Conservation (phyloP, 176 grass and related monocot species). For the Hsuehochloa calcarea region DNA sequence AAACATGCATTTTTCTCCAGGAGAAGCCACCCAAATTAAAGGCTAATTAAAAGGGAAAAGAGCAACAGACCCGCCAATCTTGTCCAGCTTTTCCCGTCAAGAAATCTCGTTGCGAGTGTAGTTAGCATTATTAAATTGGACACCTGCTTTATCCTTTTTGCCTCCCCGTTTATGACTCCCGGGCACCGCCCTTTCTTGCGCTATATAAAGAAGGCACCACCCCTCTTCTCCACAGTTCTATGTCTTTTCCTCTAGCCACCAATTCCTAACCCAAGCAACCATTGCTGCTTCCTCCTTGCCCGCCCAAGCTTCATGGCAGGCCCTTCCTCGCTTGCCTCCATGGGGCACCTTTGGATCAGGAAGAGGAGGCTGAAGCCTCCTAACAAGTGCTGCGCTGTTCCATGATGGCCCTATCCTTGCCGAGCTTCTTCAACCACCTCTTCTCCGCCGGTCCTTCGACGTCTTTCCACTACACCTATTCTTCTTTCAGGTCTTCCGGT, state of each 20-base stretch:
- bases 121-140: slow-evolving; percentile 14
- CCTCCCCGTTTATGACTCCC: slow-evolving; percentile 20
- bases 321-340: background rate
- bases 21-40: background rate
- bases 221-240: background rate
- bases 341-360: background rate
- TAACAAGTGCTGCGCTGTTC: too few relatives aligned
- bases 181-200: background rate
- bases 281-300: background rate
- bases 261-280: background rate
- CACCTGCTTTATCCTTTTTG: slow-evolving; percentile 43
- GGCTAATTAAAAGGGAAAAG: background rate
- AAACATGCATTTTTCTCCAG: background rate
- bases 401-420: slow-evolving; percentile 31
- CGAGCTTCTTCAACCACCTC: background rate
- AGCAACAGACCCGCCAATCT: background rate
- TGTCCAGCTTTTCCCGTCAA: background rate
- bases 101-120: background rate
- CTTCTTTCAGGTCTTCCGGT: background rate
- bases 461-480: fast-evolving
- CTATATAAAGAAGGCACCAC: slow-evolving; percentile 35
- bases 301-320: slow-evolving; percentile 10
- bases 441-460: fast-evolving
- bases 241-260: background rate
- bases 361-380: slow-evolving; percentile 4